Evolutionary conservation across 805 yeast genomes (phyloP), one percentile per base, ranked within the genome.

Genomic region (Cyberlindnera sargentensis): DNA sequence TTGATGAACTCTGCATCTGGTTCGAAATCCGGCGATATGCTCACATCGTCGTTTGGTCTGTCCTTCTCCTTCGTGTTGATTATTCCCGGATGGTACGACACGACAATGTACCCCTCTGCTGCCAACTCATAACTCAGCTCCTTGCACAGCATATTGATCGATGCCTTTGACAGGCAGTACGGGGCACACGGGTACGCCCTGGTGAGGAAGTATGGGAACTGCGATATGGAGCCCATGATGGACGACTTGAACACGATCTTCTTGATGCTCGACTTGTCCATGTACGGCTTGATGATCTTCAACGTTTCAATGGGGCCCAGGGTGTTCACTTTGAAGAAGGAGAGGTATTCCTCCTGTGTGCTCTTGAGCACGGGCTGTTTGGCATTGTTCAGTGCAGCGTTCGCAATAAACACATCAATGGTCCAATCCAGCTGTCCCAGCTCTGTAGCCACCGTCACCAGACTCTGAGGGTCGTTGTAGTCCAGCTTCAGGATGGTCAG

Each of bases 121-220:
- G 41, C 47, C 31, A 56, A 39, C 28, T 64, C 67, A 40, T 47
- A 38, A 27, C 61, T 50, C 31, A 66, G 42, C 28, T 49, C 49
- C 36, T 52, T 60, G 27, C 55, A 52, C 9, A 58, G 20, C 43
- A 51, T 51, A 51, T 66, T 66, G 23, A 65, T 40, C 1, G 67
- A 68, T 3, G 67, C 64, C 46, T 70, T 68, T 6, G 72, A 66
- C 6, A 57, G 55, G 11, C 63, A 64, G 45, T 67, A 67, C 5
- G 63, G 58, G 6, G 62, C 47, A 49, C 57, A 48, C 15, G 57
- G 57, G 34, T 44, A 47, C 0, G 51, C 47, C 5, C 33, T 5
- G 48, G 42, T 27, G 47, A 20, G n/a, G 47, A 50, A 27, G 34
- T 28, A 3, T 53, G 55, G 31, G 45, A 52, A 4, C 44, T 50